Base-by-base conservation (phyloP, 192 early-diverging fungal genomes). In the Coemansia sp. region DNA sequence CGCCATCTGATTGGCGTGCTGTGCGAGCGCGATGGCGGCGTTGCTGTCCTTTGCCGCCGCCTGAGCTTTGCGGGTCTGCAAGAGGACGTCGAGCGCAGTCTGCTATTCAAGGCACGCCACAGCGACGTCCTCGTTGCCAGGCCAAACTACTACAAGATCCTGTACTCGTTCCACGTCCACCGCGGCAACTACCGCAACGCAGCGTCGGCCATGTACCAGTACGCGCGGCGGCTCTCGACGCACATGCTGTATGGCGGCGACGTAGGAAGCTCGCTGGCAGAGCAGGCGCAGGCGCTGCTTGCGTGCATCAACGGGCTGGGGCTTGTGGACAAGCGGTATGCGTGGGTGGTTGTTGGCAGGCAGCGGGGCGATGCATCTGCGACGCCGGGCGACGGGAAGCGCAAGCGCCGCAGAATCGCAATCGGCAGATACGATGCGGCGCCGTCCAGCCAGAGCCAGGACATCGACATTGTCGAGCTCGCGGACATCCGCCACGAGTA, bases 161-260 rank as follows among this genome's bases (percentile, higher is more conserved):
- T 85, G 12, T 83, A 85, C 64, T 60, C 84, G 56, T 83, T 80
- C 74, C 84, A 85, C 30, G 64, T 83, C 2, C 81, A 77, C 64
- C 84, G 84, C 46, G 75, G 80, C 66, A 81, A 85, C 71, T 83
- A 83, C 67, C 76, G 79, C 57, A 80, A 76, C 44, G 84, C 84
- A 4, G 78, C 78, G 9, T 78, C 84, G 38, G 77, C 77, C 62
- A 85, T 85, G 79, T 85, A 83, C 69, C 84, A 83, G 70, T 80
- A 79, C 52, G 76, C 80, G 14, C 68, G 71, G 21, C 76, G 84
- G 2, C 65, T 85, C 21, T 24, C 52, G 5, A 45, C 49, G 33
- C 55, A 66, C 8, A 66, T 77, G 73, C 59, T 52, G 15, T 44
- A 46, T 10, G 46, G 43, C 20, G 69, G 70, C 12, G 75, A 77